Conservation (phyloP, 345 rosid species). For the Draba incana region DNA sequence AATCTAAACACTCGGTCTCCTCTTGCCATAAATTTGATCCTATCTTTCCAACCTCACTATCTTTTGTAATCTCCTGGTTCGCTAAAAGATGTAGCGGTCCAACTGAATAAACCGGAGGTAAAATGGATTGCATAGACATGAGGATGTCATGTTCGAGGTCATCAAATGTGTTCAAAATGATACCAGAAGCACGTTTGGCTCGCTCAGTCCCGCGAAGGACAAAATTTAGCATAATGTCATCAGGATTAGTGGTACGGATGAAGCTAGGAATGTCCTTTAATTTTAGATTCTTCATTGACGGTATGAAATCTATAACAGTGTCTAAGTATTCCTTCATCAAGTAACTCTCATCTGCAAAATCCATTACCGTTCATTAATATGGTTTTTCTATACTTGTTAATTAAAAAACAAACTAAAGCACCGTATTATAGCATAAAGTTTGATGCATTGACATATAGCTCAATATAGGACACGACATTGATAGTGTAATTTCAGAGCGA, state of each 20-base stretch:
- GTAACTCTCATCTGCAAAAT: slow-evolving; percentile 50
- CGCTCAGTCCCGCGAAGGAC: slow-evolving; percentile 7
- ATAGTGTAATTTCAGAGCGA: background rate
- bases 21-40: slow-evolving; percentile 63
- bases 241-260: slow-evolving; percentile 47
- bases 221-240: slow-evolving; percentile 42
- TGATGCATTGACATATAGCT: background rate
- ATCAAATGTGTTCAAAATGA: slow-evolving; percentile 55
- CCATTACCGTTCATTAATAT: background rate
- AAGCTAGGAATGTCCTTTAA: slow-evolving; percentile 54
- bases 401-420: background rate
- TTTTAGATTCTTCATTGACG: slow-evolving; percentile 47
- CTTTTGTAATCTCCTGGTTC: slow-evolving; percentile 28
- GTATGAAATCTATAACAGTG: slow-evolving; percentile 55
- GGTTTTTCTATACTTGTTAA: background rate
- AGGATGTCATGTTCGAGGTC: slow-evolving; percentile 48
- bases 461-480: background rate
- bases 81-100: slow-evolving; percentile 54
- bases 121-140: slow-evolving; percentile 36
- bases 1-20: slow-evolving; percentile 49
- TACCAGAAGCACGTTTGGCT: slow-evolving; percentile 48
- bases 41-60: slow-evolving; percentile 29
- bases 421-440: background rate
- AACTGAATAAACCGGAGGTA: slow-evolving; percentile 49
- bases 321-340: slow-evolving; percentile 58